A percentile compares a stretch with the other conserved stretches of the same genome.
Conservation (phyloP, 1,139 yeast genomes). For the Zygosaccharomyces pseudobailii region DNA sequence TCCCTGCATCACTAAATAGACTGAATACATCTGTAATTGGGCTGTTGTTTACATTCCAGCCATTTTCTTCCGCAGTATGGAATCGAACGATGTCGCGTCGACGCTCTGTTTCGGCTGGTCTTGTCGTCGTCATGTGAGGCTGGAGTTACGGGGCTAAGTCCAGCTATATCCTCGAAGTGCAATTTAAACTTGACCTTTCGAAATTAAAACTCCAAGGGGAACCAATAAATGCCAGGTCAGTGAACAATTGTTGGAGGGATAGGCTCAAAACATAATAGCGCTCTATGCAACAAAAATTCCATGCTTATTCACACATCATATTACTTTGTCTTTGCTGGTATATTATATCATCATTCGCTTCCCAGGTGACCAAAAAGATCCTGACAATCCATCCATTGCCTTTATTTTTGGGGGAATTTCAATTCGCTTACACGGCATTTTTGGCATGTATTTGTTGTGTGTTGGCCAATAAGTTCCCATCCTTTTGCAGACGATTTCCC, state of each 20-base stretch:
- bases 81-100: not conserved
- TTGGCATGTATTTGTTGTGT: conserved; percentile 32
- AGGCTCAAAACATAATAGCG: not conserved
- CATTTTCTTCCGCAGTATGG: not conserved
- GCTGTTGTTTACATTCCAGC: not conserved
- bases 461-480: conserved; percentile 22
- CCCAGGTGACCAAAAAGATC: conserved; percentile 76
- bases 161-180: not conserved
- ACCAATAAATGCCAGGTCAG: not conserved
- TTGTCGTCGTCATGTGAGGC: not conserved
- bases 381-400: conserved; percentile 71
- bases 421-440: conserved; percentile 64
- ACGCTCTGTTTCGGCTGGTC: not conserved
- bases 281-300: not conserved
- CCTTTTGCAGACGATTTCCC: conserved; percentile 41
- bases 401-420: conserved; percentile 79
- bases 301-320: conserved; percentile 33
- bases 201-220: not conserved
- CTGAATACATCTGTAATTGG: not conserved
- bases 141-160: not conserved
- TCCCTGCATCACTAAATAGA: not conserved
- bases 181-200: not conserved
- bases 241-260: not conserved
- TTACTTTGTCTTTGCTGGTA: conserved; percentile 75
- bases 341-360: conserved; percentile 70